Conservation (phyloP, 1,139 yeast genomes). For the Diutina pseudorugosa region DNA sequence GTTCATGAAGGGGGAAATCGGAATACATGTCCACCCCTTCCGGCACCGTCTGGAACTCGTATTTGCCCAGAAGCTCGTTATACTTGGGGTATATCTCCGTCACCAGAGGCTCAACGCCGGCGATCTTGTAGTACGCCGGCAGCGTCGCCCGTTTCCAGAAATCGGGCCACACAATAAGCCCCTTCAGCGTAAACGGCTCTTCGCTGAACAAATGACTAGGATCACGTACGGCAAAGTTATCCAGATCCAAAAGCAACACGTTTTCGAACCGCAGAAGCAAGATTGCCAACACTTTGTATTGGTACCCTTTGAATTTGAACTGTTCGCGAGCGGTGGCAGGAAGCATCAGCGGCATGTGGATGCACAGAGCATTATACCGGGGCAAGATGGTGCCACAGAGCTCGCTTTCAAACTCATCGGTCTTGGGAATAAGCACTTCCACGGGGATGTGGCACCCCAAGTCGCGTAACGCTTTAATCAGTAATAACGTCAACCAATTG, state of each 20-base stretch:
- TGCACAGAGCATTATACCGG: constrained; percentile 56
- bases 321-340: constrained; percentile 12
- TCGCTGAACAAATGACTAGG: constrained; percentile 43
- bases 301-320: constrained; percentile 59
- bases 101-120: constrained; percentile 32
- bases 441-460: constrained; percentile 58
- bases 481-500: constrained; percentile 58
- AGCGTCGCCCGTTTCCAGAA: constrained; percentile 68
- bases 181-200: constrained; percentile 40
- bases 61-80: constrained; percentile 4
- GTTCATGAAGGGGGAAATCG: constrained; percentile 31
- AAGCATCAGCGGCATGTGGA: constrained; percentile 44
- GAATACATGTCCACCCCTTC: constrained; percentile 2
- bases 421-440: constrained; percentile 63
- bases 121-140: constrained; percentile 56
- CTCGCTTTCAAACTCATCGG: constrained; percentile 57
- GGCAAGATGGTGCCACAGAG: constrained; percentile 59
- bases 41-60: constrained; percentile 4
- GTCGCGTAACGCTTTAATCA: constrained; percentile 53
- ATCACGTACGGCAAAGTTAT: constrained; percentile 50
- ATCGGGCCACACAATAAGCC: constrained; percentile 74
- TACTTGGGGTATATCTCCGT: constrained; percentile 5
- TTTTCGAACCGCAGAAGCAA: constrained; percentile 68
- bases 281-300: constrained; percentile 66
- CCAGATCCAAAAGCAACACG: constrained; percentile 67